phyloP scores from a whole-genome alignment of 192 early-diverging fungal genomes.

The Mortierella hygrophila region DNA sequence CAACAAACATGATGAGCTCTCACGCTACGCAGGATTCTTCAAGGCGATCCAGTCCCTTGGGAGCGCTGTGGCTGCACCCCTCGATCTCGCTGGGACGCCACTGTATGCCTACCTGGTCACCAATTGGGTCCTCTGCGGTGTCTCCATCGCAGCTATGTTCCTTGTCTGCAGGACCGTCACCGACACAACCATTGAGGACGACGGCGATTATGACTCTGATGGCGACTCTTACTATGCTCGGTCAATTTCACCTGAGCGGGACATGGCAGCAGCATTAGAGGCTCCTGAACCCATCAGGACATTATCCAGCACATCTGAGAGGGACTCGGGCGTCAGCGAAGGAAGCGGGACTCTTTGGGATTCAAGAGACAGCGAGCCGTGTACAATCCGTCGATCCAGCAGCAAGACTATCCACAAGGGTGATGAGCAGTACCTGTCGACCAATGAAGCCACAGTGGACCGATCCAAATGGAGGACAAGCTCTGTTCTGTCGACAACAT shows the following conservation, averaged over 20 bases:
- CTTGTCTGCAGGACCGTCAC: constrained; percentile 51
- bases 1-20: constrained; percentile 80
- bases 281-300: not conserved
- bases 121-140: constrained; percentile 54
- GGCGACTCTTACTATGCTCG: constrained; percentile 5
- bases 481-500: constrained; percentile 22
- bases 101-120: constrained; percentile 43
- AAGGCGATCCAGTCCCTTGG: constrained; percentile 90
- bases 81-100: constrained; percentile 64
- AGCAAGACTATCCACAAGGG: not conserved
- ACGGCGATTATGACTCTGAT: constrained; percentile 3
- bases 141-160: constrained; percentile 54
- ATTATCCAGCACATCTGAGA: constrained; percentile 17
- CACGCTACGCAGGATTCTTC: constrained; percentile 87
- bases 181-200: constrained; percentile 34
- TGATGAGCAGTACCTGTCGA: not conserved
- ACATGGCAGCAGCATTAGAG: not conserved
- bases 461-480: constrained; percentile 29
- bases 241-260: not conserved
- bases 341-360: constrained; percentile 20
- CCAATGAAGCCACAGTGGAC: not conserved
- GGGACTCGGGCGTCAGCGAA: constrained; percentile 26
- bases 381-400: constrained; percentile 20
- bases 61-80: constrained; percentile 75
- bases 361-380: constrained; percentile 20